Conservation (phyloP, 2,329 filamentous ascomycete genomes). For the Diaporthe citrichinensis region DNA sequence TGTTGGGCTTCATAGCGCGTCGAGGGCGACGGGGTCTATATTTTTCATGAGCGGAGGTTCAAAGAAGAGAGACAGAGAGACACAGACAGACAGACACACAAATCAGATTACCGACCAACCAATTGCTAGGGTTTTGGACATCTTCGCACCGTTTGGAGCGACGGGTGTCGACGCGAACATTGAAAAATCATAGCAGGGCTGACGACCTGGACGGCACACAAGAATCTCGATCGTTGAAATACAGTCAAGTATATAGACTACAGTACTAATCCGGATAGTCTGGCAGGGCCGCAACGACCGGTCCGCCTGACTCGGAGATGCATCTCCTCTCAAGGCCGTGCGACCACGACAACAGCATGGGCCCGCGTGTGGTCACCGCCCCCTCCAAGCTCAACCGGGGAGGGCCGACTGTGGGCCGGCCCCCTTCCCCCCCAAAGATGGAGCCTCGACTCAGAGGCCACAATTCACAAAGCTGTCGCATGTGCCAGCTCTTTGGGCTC, state of each 20-base stretch:
- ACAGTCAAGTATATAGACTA: neutral
- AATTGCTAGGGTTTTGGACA: neutral
- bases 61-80: neutral
- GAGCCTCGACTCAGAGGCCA: slow-evolving; percentile 18
- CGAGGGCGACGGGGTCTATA: neutral
- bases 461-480: neutral
- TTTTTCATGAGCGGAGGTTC: neutral
- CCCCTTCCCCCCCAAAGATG: neutral
- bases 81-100: slow-evolving; percentile 8
- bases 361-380: slow-evolving; percentile 20
- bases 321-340: neutral
- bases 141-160: neutral
- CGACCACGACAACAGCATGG: neutral
- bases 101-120: neutral
- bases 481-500: slow-evolving; percentile 16
- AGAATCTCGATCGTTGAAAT: neutral
- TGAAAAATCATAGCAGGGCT: neutral
- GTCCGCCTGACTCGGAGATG: slow-evolving; percentile 8
- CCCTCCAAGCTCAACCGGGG: slow-evolving; percentile 5
- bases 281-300: neutral
- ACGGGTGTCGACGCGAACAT: neutral
- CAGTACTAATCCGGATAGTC: neutral
- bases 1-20: slow-evolving; percentile 10
- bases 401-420: slow-evolving; percentile 17
- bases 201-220: neutral